Evolutionary conservation across 192 early-diverging fungal species (phyloP).

Genomic region (Gaertneriomyces sp.): DNA sequence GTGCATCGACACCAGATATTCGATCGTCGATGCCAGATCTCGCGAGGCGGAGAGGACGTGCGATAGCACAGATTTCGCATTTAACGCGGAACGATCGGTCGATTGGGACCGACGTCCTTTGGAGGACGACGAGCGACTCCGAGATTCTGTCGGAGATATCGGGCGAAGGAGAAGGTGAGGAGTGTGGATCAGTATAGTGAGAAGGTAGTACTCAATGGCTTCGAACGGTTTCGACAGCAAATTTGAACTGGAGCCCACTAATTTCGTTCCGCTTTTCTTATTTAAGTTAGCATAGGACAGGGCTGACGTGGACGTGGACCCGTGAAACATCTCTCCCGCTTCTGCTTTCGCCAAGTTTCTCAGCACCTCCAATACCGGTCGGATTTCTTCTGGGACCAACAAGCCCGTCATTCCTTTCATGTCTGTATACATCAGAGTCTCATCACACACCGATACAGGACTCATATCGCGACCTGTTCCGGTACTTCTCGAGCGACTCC

Average conservation of each 20-base stretch:
- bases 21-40: slow-evolving; percentile 21
- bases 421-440: not conserved
- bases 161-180: slow-evolving; percentile 20
- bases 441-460: not conserved
- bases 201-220: slow-evolving; percentile 18
- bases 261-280: not conserved
- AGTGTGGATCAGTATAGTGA: slow-evolving; percentile 25
- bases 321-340: slow-evolving; percentile 17
- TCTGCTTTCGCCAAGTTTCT: slow-evolving; percentile 9
- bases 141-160: not conserved
- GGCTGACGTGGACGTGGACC: not conserved
- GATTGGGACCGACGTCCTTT: not conserved
- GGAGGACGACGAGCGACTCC: not conserved
- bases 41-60: slow-evolving; percentile 24
- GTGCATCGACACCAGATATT: slow-evolving; percentile 24
- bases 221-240: slow-evolving; percentile 7
- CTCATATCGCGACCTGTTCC: not conserved
- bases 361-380: slow-evolving; percentile 11
- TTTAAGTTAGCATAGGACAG: not conserved
- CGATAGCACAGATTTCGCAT: slow-evolving; percentile 5
- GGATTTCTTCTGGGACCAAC: slow-evolving; percentile 24
- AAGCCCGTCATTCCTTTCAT: not conserved
- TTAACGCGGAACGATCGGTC: not conserved
- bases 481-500: too few relatives aligned
- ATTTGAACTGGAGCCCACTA: not conserved